These are phyloP conservation scores for Metrosideros polymorpha DNA, from an alignment of 441 rosid species.

Conservation along the genomic window DNA sequence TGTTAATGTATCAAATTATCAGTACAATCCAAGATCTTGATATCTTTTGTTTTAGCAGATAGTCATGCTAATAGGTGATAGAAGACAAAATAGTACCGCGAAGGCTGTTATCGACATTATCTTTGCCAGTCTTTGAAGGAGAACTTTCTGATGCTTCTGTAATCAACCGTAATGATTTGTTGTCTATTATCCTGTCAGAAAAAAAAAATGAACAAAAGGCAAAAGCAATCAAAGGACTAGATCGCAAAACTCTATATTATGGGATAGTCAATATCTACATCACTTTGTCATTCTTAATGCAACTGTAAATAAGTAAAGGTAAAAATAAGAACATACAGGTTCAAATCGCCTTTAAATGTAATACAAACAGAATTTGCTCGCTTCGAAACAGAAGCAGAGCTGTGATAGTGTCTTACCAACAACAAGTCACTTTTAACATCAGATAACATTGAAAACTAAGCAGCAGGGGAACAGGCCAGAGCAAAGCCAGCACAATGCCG, in stretches of 20 bases:
- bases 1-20: neutral
- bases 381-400: neutral
- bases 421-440: neutral
- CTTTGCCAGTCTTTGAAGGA: constrained; percentile 57
- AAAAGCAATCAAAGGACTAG: neutral
- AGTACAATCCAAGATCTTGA: neutral
- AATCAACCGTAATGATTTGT: constrained; percentile 74
- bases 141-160: constrained; percentile 54
- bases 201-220: neutral
- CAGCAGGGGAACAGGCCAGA: neutral
- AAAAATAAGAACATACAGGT: neutral
- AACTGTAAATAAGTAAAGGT: neutral
- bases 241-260: neutral
- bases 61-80: neutral
- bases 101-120: constrained; percentile 38
- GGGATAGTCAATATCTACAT: neutral
- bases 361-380: neutral
- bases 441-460: neutral
- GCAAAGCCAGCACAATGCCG: neutral
- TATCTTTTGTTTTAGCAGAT: neutral
- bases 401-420: neutral
- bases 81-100: constrained; percentile 47
- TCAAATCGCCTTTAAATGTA: neutral
- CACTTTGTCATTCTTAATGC: neutral
- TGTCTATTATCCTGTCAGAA: constrained; percentile 74